These are phyloP conservation scores for Massariosphaeria phaeospora DNA, from an alignment of 495 filamentous ascomycete species.

Conservation along the genomic window DNA sequence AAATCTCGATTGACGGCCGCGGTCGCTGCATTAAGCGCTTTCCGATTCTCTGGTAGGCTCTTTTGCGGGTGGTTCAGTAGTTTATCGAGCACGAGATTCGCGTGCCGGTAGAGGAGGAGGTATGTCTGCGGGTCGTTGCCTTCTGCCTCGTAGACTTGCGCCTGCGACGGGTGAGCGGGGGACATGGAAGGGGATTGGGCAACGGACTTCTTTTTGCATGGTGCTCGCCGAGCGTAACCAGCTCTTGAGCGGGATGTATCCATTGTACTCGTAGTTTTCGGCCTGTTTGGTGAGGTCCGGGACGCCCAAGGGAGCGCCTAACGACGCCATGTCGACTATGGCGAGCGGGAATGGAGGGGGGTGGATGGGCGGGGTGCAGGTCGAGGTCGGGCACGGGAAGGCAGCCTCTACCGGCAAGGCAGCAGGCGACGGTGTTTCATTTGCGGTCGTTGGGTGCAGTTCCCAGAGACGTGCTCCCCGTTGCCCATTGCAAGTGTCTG, in stretches of 20 bases:
- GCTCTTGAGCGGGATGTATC: slow-evolving; percentile 62
- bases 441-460: slow-evolving; percentile 18
- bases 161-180: slow-evolving; percentile 43
- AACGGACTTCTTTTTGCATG: slow-evolving; percentile 67
- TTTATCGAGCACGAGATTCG: slow-evolving; percentile 51
- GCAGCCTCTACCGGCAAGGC: slow-evolving; percentile 7
- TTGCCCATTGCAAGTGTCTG: slow-evolving; percentile 11
- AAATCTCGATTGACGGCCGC: slow-evolving; percentile 53
- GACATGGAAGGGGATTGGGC: neutral
- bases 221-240: slow-evolving; percentile 80
- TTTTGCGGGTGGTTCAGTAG: slow-evolving; percentile 44
- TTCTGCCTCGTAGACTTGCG: slow-evolving; percentile 75
- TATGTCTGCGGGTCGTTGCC: slow-evolving; percentile 83
- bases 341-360: neutral
- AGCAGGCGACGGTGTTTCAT: slow-evolving; percentile 21
- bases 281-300: slow-evolving; percentile 68
- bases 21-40: slow-evolving; percentile 47
- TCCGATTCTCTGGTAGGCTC: slow-evolving; percentile 47
- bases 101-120: slow-evolving; percentile 77
- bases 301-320: slow-evolving; percentile 57
- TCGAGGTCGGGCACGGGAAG: neutral
- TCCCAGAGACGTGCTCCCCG: neutral
- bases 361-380: neutral
- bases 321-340: slow-evolving; percentile 22
- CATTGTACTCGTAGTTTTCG: slow-evolving; percentile 72